Percentiles rank a stretch among this genome's conserved stretches.
These are phyloP conservation scores for Silene latifolia DNA, from an alignment of 148 eudicot genomes.

Conservation along the genomic window DNA sequence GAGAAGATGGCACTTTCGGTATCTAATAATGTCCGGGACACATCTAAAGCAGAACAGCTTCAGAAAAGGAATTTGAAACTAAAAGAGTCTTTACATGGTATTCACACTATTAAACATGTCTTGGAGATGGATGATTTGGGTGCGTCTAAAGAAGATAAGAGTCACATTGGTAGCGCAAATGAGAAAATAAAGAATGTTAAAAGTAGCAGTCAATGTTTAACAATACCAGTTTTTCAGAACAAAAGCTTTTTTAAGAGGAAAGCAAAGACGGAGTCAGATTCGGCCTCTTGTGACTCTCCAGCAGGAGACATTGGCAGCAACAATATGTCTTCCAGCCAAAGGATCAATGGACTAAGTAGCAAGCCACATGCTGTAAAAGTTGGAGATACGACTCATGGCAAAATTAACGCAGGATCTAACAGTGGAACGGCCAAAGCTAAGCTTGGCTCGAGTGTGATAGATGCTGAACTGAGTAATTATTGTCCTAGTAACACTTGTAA, in stretches of 20 bases:
- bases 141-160: constrained; percentile 29
- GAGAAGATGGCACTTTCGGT: constrained; percentile 38
- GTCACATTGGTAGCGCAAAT: constrained; percentile 17
- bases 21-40: constrained; percentile 20
- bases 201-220: constrained; percentile 27
- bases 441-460: constrained; percentile 27
- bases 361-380: constrained; percentile 21
- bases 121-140: constrained; percentile 32
- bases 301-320: constrained; percentile 21
- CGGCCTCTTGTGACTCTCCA: constrained; percentile 26
- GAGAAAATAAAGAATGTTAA: constrained; percentile 23
- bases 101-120: constrained; percentile 29
- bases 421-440: constrained; percentile 18
- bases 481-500: constrained; percentile 22
- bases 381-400: constrained; percentile 22
- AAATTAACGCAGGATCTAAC: constrained; percentile 22
- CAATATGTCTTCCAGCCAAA: neutral
- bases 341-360: too few species aligned
- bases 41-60: constrained; percentile 20
- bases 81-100: constrained; percentile 25
- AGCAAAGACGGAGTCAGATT: constrained; percentile 29
- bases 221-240: constrained; percentile 31
- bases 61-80: constrained; percentile 32
- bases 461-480: constrained; percentile 24
- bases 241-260: constrained; percentile 41